Conservation (phyloP, 257 asterid species). For the Nicotiana otophora region DNA sequence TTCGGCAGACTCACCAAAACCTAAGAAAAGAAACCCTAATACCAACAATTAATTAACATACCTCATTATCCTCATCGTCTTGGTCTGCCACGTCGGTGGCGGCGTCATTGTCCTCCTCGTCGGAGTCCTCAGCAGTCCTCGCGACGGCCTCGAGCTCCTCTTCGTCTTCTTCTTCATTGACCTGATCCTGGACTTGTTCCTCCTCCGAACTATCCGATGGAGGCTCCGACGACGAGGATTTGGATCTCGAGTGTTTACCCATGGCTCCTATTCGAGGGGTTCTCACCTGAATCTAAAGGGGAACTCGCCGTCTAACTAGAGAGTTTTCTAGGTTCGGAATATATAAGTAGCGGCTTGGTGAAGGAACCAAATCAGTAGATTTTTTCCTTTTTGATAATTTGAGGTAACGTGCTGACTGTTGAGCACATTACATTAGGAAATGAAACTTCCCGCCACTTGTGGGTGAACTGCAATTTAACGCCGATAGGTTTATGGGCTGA, state of each 20-base stretch:
- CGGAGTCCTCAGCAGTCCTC: constrained; percentile 71
- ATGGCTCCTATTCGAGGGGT: constrained; percentile 37
- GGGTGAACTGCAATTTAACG: background rate
- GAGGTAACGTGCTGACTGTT: too few species aligned
- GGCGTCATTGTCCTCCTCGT: constrained; percentile 42
- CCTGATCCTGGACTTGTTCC: constrained; percentile 45
- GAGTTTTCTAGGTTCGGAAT: background rate
- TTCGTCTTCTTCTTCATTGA: constrained; percentile 73
- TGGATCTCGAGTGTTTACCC: constrained; percentile 30
- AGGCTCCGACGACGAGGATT: constrained; percentile 52
- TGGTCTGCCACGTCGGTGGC: constrained; percentile 29
- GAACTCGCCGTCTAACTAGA: background rate
- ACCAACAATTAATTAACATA: constrained; percentile 8
- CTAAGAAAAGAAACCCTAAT: background rate
- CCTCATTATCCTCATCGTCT: constrained; percentile 66
- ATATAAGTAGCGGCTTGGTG: background rate
- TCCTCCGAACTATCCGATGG: constrained; percentile 22
- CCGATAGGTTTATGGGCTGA: background rate
- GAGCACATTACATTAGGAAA: background rate
- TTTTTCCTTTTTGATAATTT: too few species aligned
- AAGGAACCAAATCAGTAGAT: background rate
- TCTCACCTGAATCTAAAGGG: background rate
- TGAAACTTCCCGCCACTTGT: constrained; percentile 1
- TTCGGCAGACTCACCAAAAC: background rate
- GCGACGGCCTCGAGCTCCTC: constrained; percentile 95